Percentiles rank a stretch among this genome's conserved stretches.
phyloP scores from a whole-genome alignment of 1,284 basidiomycete species.

The Ganoderma boninense region DNA sequence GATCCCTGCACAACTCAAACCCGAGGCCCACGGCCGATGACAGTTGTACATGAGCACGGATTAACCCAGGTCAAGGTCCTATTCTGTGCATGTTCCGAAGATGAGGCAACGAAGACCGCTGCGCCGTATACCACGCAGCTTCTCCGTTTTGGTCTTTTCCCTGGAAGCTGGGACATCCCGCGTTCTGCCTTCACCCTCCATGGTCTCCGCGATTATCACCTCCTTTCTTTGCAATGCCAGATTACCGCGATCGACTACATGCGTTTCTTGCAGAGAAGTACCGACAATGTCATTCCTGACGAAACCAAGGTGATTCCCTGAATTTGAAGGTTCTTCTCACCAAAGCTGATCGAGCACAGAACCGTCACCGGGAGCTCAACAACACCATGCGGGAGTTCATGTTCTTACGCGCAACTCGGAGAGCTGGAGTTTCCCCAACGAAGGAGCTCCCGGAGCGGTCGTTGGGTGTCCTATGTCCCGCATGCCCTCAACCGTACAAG shows the following conservation, averaged over 20 bases:
- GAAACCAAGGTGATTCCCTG: background rate
- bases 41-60: background rate
- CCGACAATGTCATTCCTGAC: background rate
- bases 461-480: conserved; percentile 22
- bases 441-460: background rate
- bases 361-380: conserved; percentile 31
- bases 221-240: background rate
- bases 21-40: background rate
- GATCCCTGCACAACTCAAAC: background rate
- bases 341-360: conserved; percentile 16
- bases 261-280: background rate
- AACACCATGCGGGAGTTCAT: conserved; percentile 24
- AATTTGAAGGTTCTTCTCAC: too few species aligned
- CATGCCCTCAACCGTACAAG: conserved; percentile 32
- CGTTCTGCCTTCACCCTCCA: background rate
- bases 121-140: background rate
- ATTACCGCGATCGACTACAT: background rate
- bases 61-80: background rate
- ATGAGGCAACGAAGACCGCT: background rate
- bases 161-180: background rate
- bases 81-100: background rate
- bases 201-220: background rate
- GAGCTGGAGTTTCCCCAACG: background rate
- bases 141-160: background rate
- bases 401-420: conserved; percentile 16